Percentiles rank a stretch among this genome's conserved stretches.
These are phyloP conservation scores for Penicillium sp. DNA, from an alignment of 2,329 filamentous ascomycete genomes.

Conservation along the genomic window DNA sequence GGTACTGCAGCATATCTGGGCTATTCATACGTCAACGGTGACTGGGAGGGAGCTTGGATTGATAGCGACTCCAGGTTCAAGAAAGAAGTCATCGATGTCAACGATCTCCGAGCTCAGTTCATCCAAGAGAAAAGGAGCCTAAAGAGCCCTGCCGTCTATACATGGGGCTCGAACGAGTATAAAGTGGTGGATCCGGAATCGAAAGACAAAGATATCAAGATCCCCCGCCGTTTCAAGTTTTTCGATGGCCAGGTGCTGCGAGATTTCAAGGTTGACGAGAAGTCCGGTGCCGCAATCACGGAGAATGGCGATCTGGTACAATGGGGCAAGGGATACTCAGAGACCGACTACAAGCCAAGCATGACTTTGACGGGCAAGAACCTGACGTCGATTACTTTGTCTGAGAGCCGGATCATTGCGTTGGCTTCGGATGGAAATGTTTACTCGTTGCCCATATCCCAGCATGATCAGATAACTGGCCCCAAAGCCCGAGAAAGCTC, in stretches of 20 bases:
- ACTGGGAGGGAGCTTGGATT: conserved; percentile 17
- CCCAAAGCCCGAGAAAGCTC: conserved; percentile 62
- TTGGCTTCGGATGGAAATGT: conserved; percentile 72
- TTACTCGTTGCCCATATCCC: conserved; percentile 79
- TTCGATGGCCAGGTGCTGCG: conserved; percentile 83
- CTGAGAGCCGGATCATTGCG: conserved; percentile 77
- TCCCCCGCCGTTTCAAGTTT: conserved; percentile 71
- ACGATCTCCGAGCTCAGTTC: conserved; percentile 79
- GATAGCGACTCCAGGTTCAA: conserved; percentile 19
- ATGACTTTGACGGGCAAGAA: conserved; percentile 79
- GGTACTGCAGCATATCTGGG: conserved; percentile 31
- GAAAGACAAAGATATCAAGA: conserved; percentile 73
- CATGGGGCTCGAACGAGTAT: conserved; percentile 86
- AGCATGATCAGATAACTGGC: conserved; percentile 65
- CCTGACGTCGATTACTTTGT: conserved; percentile 71
- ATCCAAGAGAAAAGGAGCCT: conserved; percentile 80
- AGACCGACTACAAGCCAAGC: conserved; percentile 61
- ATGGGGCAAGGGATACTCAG: conserved; percentile 79
- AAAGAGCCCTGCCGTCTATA: conserved; percentile 83
- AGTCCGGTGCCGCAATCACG: conserved; percentile 80
- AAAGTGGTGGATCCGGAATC: conserved; percentile 83
- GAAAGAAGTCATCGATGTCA: conserved; percentile 34
- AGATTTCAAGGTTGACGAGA: conserved; percentile 79
- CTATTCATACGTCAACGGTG: conserved; percentile 31
- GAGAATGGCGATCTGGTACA: conserved; percentile 87